Conservation (phyloP, 2,329 filamentous ascomycete genomes). For the Sporothrix protearum region DNA sequence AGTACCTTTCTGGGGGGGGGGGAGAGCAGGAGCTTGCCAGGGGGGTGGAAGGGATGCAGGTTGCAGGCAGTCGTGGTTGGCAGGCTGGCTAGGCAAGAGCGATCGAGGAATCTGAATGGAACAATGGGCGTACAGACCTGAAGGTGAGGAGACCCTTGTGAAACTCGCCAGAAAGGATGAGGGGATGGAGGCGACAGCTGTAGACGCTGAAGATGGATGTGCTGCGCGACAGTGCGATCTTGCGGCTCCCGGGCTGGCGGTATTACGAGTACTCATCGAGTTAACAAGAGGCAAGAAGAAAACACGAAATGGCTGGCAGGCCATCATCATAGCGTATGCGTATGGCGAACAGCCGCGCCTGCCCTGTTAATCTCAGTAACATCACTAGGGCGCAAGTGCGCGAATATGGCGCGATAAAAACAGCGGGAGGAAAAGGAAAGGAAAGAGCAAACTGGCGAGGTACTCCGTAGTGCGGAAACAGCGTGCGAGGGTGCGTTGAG, state of each 20-base stretch:
- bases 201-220: not conserved
- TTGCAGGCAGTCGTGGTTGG: not conserved
- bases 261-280: too few relatives aligned
- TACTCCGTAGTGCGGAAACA: not conserved
- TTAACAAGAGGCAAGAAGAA: too few relatives aligned
- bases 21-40: not conserved
- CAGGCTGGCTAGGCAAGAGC: not conserved
- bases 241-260: not conserved
- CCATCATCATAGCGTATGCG: not conserved
- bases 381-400: not conserved
- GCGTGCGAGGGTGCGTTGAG: not conserved
- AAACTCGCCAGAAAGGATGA: not conserved
- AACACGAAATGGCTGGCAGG: too few relatives aligned
- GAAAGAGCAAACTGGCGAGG: not conserved
- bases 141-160: not conserved
- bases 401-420: not conserved
- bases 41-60: not conserved
- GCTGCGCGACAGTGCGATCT: not conserved
- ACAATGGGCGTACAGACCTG: conserved; percentile 4
- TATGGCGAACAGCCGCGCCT: not conserved
- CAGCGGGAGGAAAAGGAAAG: not conserved
- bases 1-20: conserved; percentile 3
- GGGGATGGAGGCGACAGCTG: not conserved
- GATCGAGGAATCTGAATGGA: not conserved
- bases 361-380: not conserved